These are phyloP conservation scores for Chimonanthus praecox DNA, from an alignment of 164 flowering plant genomes.

Conservation along the genomic window DNA sequence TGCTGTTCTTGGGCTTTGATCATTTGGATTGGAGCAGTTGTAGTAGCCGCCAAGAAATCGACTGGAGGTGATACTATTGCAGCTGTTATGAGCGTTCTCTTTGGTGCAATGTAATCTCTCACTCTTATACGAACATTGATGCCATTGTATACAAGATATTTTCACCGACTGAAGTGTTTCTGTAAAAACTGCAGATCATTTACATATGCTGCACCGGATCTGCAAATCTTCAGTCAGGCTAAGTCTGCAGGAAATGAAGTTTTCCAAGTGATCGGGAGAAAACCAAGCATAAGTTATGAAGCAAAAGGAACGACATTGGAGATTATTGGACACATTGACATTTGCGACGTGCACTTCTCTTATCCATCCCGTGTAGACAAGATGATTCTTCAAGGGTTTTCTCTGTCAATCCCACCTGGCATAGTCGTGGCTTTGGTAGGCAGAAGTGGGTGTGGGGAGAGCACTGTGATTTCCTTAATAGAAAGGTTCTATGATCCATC, in stretches of 20 bases:
- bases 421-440: slow-evolving; percentile 70
- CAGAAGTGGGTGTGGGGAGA: slow-evolving; percentile 73
- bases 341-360: slow-evolving; percentile 39
- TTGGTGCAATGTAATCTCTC: slow-evolving; percentile 59
- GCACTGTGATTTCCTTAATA: slow-evolving; percentile 56
- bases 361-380: slow-evolving; percentile 58
- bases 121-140: neutral
- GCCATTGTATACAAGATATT: neutral
- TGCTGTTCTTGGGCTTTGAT: slow-evolving; percentile 65
- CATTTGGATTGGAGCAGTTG: slow-evolving; percentile 59
- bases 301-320: slow-evolving; percentile 28
- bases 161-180: neutral
- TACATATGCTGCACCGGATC: slow-evolving; percentile 65
- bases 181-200: slow-evolving; percentile 45
- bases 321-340: slow-evolving; percentile 39
- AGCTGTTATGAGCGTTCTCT: slow-evolving; percentile 70
- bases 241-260: slow-evolving; percentile 60
- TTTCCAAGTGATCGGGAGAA: slow-evolving; percentile 48
- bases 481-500: slow-evolving; percentile 59
- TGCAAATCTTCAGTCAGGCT: slow-evolving; percentile 64
- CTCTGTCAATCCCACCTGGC: slow-evolving; percentile 61
- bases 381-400: slow-evolving; percentile 47
- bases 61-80: slow-evolving; percentile 57
- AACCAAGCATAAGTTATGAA: slow-evolving; percentile 29
- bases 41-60: slow-evolving; percentile 33